These are phyloP conservation scores for Bacidia gigantensis DNA, from an alignment of 495 filamentous ascomycete species.

Conservation along the genomic window DNA sequence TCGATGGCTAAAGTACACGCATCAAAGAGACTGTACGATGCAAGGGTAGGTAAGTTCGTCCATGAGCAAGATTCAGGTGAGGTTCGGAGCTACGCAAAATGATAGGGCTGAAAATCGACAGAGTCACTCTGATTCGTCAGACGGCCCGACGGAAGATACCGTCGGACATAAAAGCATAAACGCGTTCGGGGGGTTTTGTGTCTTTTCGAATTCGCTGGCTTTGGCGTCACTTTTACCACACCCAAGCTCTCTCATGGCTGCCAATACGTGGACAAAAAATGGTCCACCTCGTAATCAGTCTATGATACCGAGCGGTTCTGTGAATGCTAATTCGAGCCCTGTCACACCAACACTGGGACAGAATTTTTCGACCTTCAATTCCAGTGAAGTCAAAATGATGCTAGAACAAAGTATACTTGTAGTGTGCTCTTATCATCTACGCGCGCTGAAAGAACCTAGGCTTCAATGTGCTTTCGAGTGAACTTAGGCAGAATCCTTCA, in stretches of 20 bases:
- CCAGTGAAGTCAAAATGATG: conserved; percentile 3
- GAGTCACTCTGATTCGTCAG: not conserved
- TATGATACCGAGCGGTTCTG: not conserved
- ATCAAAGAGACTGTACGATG: not conserved
- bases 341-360: not conserved
- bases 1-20: not conserved
- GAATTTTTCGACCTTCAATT: conserved; percentile 1
- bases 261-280: conserved; percentile 6
- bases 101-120: conserved; percentile 1
- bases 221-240: too few species aligned
- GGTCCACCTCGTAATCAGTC: not conserved
- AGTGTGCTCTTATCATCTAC: not conserved
- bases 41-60: not conserved
- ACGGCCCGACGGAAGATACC: too few species aligned
- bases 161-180: too few species aligned
- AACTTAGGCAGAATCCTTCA: not conserved
- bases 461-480: not conserved
- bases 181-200: too few species aligned
- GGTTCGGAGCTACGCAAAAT: not conserved
- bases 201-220: too few species aligned
- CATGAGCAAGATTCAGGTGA: not conserved
- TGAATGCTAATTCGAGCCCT: not conserved
- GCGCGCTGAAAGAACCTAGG: not conserved
- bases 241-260: too few species aligned
- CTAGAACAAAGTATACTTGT: not conserved